phyloP scores from a whole-genome alignment of 306 rosid species.

The Prunus davidiana region DNA sequence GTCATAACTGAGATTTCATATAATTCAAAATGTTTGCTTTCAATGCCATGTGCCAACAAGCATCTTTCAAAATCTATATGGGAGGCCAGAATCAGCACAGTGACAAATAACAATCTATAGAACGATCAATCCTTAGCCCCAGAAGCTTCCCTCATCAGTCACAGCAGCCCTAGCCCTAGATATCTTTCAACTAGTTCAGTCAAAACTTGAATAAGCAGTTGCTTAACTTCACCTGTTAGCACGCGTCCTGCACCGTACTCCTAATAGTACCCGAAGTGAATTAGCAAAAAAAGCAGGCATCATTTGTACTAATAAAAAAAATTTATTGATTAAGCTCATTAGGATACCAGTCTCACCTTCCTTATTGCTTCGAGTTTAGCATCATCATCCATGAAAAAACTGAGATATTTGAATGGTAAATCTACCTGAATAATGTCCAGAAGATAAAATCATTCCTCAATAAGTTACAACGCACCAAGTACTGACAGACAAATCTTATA shows the following conservation, averaged over 20 bases:
- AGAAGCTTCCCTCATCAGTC: slow-evolving; percentile 31
- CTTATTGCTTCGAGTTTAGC: slow-evolving; percentile 65
- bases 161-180: slow-evolving; percentile 78
- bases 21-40: background rate
- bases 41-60: background rate
- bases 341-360: slow-evolving; percentile 41
- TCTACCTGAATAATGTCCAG: slow-evolving; percentile 62
- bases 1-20: background rate
- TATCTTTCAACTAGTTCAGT: slow-evolving; percentile 84
- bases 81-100: background rate
- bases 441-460: background rate
- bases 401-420: slow-evolving; percentile 80
- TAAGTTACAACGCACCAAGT: background rate
- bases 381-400: slow-evolving; percentile 84
- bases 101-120: background rate
- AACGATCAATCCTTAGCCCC: background rate
- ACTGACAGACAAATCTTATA: background rate
- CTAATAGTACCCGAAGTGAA: slow-evolving; percentile 31
- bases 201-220: slow-evolving; percentile 59
- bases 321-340: background rate
- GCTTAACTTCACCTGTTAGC: slow-evolving; percentile 96
- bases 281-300: background rate
- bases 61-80: background rate
- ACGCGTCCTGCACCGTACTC: slow-evolving; percentile 84
- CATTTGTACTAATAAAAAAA: background rate